phyloP scores from a whole-genome alignment of 1,139 yeast genomes.

The Kurtzmaniella natalensis region DNA sequence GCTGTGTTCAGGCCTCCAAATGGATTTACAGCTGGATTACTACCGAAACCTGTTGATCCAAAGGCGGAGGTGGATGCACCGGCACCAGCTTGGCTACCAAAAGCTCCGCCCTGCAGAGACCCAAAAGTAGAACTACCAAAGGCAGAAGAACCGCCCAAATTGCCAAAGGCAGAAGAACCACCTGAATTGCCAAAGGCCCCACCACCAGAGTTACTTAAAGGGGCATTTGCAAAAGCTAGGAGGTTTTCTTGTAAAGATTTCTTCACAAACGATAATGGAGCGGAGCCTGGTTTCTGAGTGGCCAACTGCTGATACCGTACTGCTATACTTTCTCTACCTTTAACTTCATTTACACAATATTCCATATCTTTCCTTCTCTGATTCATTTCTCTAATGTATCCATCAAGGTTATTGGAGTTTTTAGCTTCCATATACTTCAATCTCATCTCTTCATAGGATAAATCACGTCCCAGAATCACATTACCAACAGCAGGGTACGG shows the following conservation, averaged over 20 bases:
- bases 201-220: constrained; percentile 9
- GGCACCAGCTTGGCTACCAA: constrained; percentile 7
- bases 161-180: constrained; percentile 12
- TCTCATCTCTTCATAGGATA: constrained; percentile 55
- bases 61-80: neutral
- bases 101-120: constrained; percentile 7
- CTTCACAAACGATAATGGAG: constrained; percentile 37
- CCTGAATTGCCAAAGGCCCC: constrained; percentile 8
- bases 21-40: no score
- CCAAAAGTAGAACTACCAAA: constrained; percentile 10
- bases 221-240: constrained; percentile 11
- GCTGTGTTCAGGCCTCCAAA: neutral
- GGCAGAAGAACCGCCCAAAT: constrained; percentile 4
- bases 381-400: constrained; percentile 35
- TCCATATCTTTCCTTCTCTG: constrained; percentile 46
- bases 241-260: constrained; percentile 24
- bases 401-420: constrained; percentile 28
- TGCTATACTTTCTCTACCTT: constrained; percentile 42
- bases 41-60: no score
- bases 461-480: constrained; percentile 49
- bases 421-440: constrained; percentile 43
- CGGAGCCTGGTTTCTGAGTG: constrained; percentile 27
- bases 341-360: constrained; percentile 35
- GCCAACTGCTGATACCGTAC: constrained; percentile 54
- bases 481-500: constrained; percentile 24